Conservation (phyloP, 208 protist genomes). For the Wallacemonas sp. region DNA sequence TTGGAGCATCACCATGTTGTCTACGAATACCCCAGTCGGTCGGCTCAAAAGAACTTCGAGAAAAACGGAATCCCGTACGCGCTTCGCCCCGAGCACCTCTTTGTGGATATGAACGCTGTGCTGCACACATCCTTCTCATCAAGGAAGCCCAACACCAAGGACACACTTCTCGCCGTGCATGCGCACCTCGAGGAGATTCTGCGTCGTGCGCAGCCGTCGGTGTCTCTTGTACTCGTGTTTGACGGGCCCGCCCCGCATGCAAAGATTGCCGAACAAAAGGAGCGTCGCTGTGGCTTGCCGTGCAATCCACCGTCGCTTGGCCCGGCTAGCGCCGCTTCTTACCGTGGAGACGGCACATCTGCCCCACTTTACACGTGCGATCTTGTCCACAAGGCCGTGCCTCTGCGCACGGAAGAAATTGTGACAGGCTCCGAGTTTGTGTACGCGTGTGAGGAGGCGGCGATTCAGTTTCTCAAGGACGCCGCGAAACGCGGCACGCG, state of each 20-base stretch:
- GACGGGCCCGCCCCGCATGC: conserved; percentile 72
- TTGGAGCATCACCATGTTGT: conserved; percentile 60
- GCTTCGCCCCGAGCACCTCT: conserved; percentile 53
- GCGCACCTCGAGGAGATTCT: conserved; percentile 42
- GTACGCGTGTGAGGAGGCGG: conserved; percentile 59
- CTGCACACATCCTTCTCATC: conserved; percentile 52
- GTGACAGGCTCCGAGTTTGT: conserved; percentile 73
- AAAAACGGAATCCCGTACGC: conserved; percentile 19
- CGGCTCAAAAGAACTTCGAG: conserved; percentile 8
- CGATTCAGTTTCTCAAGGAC: conserved; percentile 17
- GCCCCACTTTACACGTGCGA: conserved; percentile 47
- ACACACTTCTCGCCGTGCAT: conserved; percentile 38
- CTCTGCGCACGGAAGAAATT: conserved; percentile 63
- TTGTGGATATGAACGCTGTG: conserved; percentile 87
- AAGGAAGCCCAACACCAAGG: conserved; percentile 23
- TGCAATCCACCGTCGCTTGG: conserved; percentile 11
- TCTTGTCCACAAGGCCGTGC: conserved; percentile 31
- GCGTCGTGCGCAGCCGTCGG: conserved; percentile 25
- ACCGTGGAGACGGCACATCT: not conserved
- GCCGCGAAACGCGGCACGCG: conserved; percentile 2
- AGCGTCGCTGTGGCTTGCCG: conserved; percentile 36
- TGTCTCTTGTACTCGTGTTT: conserved; percentile 66
- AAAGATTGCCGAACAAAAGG: conserved; percentile 75
- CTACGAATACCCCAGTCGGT: conserved; percentile 16
- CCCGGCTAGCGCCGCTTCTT: conserved; percentile 5